phyloP scores from a whole-genome alignment of 225 moss, liverwort and hornwort genomes.

The Bryoerythrophyllum caledonicum region DNA sequence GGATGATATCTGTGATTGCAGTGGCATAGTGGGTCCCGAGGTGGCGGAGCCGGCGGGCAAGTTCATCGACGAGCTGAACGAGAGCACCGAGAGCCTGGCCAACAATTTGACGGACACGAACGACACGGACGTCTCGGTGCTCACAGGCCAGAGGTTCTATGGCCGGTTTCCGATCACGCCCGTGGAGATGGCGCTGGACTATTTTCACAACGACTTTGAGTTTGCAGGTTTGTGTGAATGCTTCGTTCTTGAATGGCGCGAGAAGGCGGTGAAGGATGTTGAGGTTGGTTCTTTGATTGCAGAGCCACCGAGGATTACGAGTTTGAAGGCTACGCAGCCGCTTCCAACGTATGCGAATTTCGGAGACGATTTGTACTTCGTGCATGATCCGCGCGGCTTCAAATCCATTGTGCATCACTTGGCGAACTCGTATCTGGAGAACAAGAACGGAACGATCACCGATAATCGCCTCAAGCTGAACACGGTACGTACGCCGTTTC shows the following conservation, averaged over 20 bases:
- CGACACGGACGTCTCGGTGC: constrained; percentile 58
- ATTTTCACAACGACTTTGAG: constrained; percentile 54
- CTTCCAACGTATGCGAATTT: constrained; percentile 49
- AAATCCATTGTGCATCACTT: constrained; percentile 46
- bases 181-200: constrained; percentile 72
- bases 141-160: constrained; percentile 61
- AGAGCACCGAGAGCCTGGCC: neutral
- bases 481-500: constrained; percentile 33
- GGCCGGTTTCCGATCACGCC: constrained; percentile 58
- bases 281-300: too few relatives aligned
- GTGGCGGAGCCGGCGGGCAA: neutral
- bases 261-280: too few relatives aligned
- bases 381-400: constrained; percentile 64
- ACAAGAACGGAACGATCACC: constrained; percentile 25
- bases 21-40: neutral
- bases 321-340: constrained; percentile 71
- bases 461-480: constrained; percentile 56
- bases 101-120: neutral
- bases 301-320: constrained; percentile 71
- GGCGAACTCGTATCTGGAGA: constrained; percentile 39
- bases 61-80: constrained; percentile 8
- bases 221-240: constrained; percentile 33
- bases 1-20: neutral
- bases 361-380: constrained; percentile 58
- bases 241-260: too few relatives aligned